Conservation (phyloP, 2,329 filamentous ascomycete genomes). For the Colletotrichum filicis region DNA sequence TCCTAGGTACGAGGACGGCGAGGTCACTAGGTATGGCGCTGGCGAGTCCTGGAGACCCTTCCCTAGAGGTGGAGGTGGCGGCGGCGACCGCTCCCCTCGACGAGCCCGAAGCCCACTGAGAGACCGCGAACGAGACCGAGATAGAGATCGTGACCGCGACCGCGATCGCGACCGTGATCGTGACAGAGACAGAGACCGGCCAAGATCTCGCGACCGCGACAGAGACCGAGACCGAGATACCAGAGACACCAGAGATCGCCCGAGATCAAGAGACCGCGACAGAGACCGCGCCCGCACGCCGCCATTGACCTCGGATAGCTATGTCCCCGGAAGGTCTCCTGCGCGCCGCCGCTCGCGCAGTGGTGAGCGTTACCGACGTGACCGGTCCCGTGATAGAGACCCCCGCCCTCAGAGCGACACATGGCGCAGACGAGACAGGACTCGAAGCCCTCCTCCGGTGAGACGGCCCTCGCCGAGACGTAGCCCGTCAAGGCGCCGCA, state of each 20-base stretch:
- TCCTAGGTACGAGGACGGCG: constrained; percentile 68
- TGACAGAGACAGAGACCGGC: constrained; percentile 54
- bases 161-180: constrained; percentile 25
- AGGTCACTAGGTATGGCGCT: constrained; percentile 70
- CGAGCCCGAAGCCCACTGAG: constrained; percentile 43
- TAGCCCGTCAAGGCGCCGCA: constrained; percentile 48
- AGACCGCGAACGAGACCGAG: constrained; percentile 36
- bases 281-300: constrained; percentile 43
- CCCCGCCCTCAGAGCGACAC: constrained; percentile 30
- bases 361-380: constrained; percentile 53
- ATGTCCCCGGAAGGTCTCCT: constrained; percentile 56
- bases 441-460: constrained; percentile 48
- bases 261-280: constrained; percentile 34
- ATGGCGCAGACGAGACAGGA: constrained; percentile 36
- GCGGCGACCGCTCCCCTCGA: constrained; percentile 55
- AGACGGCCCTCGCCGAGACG: constrained; percentile 46
- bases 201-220: constrained; percentile 43
- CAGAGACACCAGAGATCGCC: constrained; percentile 47
- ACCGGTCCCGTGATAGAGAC: constrained; percentile 48
- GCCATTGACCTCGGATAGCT: constrained; percentile 55
- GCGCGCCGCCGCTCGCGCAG: constrained; percentile 55
- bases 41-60: constrained; percentile 71
- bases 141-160: constrained; percentile 30
- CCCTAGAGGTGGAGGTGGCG: constrained; percentile 48
- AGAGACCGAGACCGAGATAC: constrained; percentile 31